Evolutionary conservation across 2,329 filamentous ascomycete genomes (phyloP), one percentile per base, ranked within the genome.

Genomic region (Fusarium brevicatenulatum): DNA sequence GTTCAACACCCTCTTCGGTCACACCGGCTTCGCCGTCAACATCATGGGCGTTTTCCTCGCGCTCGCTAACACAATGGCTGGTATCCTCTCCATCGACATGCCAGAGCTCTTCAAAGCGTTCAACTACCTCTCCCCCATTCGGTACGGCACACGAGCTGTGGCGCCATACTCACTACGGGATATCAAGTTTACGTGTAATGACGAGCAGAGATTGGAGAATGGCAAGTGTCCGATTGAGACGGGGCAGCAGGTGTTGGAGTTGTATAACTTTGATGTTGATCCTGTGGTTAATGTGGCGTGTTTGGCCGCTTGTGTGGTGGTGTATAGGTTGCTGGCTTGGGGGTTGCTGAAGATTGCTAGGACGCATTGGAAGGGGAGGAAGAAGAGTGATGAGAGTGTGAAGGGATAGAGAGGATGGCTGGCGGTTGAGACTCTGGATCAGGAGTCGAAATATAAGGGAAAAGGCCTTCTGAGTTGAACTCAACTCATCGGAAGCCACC

Each of bases 11-110:
- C 82, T 95, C 13, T 93, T 94, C 79, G 81, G 79, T 12, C 92
- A 95, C 77, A 92, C 91, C 0, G 93, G 93, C 4, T 95, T 95
- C 79, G 91, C 92, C 0, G 89, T 95, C 66, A 94, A 93, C 74
- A 82, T 93, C 63, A 93, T 91, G 71, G 90, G 88, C 2, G 87
- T 93, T 46, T 85, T 95, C 23, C 84, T 95, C 7, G 91, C 90
- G 1, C 87, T 95, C 12, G 90, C 92, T 0, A 91, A 91, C 74
- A 88, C 90, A 77, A 92, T 95, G 86, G 88, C 88, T 1, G 92
- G 92, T 2, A 85, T 94, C 39, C 87, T 95, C 80, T 92, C 89
- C 63, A 90, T 94, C 71, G 83, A 91, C 74, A 90, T 94, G 83
- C 91, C 92, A 3, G 76, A 80, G 7, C 87, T 94, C 21, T 88